A percentile compares a stretch with the other conserved stretches of the same genome.
Evolutionary conservation across 306 rosid genomes (phyloP).

Genomic region (Cyamopsis tetragonoloba): DNA sequence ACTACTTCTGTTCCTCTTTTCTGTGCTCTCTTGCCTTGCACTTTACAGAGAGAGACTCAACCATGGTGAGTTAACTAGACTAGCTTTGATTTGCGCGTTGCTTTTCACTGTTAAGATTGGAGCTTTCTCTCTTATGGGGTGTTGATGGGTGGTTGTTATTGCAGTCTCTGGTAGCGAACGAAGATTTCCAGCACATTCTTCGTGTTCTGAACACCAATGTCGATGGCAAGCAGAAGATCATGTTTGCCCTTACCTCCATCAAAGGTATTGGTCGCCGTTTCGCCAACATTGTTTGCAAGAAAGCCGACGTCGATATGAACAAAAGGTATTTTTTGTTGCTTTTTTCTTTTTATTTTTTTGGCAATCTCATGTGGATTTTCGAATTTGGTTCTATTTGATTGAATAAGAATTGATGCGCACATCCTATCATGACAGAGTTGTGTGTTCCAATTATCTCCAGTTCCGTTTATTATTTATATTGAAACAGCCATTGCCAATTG

Average conservation of each 20-base stretch:
- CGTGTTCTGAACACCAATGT: constrained; percentile 69
- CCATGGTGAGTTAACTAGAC: constrained; percentile 42
- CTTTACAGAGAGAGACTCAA: not conserved
- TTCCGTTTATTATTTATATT: no score
- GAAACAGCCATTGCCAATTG: no score
- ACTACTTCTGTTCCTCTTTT: not conserved
- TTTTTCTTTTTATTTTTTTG: not conserved
- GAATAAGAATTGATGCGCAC: no score
- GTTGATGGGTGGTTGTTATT: not conserved
- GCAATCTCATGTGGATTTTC: not conserved
- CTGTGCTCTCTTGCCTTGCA: not conserved
- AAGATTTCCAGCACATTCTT: constrained; percentile 65
- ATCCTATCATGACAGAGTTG: not conserved
- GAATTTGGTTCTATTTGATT: not conserved
- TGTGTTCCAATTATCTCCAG: not conserved
- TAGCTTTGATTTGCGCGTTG: not conserved
- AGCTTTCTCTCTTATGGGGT: not conserved
- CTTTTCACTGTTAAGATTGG: not conserved
- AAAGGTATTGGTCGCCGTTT: constrained; percentile 67
- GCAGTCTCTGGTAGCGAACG: constrained; percentile 63
- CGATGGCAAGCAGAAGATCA: constrained; percentile 61
- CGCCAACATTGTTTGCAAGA: constrained; percentile 62
- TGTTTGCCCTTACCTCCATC: constrained; percentile 67
- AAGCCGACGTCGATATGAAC: constrained; percentile 64
- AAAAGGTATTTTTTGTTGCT: constrained; percentile 29